These are phyloP conservation scores for Didymella sp. DNA, from an alignment of 2,329 filamentous ascomycete genomes.

Conservation along the genomic window DNA sequence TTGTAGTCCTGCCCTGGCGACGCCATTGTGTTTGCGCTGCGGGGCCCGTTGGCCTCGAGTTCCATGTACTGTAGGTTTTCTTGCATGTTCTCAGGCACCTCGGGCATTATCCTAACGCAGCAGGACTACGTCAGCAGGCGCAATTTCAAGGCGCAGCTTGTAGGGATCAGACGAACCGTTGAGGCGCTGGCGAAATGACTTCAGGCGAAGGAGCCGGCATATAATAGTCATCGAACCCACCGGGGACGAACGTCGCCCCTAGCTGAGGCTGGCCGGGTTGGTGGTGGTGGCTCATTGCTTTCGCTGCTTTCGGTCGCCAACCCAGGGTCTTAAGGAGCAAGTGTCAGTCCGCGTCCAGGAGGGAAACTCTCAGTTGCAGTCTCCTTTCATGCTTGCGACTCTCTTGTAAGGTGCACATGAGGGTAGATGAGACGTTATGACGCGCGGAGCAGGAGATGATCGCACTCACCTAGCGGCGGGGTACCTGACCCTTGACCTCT, in stretches of 20 bases:
- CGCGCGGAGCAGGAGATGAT: slow-evolving; percentile 33
- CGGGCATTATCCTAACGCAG: slow-evolving; percentile 79
- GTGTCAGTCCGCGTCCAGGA: slow-evolving; percentile 41
- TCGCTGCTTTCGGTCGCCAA: slow-evolving; percentile 21
- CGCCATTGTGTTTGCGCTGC: slow-evolving; percentile 36
- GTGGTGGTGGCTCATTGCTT: slow-evolving; percentile 50
- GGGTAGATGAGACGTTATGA: slow-evolving; percentile 32
- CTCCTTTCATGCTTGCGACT: slow-evolving; percentile 23
- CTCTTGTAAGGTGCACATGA: slow-evolving; percentile 26
- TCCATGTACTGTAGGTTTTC: slow-evolving; percentile 91
- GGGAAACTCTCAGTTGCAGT: slow-evolving; percentile 20
- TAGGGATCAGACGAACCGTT: slow-evolving; percentile 62
- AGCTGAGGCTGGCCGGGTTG: slow-evolving; percentile 46
- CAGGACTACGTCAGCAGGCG: slow-evolving; percentile 40
- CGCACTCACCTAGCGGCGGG: slow-evolving; percentile 37
- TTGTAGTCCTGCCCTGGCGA: slow-evolving; percentile 42
- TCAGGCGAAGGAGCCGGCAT: slow-evolving; percentile 64
- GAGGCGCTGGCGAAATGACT: slow-evolving; percentile 72
- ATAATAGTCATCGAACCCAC: slow-evolving; percentile 71
- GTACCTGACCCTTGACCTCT: slow-evolving; percentile 30
- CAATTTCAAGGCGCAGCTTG: slow-evolving; percentile 31
- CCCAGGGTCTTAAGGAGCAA: slow-evolving; percentile 24
- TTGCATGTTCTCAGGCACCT: slow-evolving; percentile 96
- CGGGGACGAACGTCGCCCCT: slow-evolving; percentile 71
- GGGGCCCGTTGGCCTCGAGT: slow-evolving; percentile 69